Evolutionary conservation across 805 yeast species (phyloP).

Genomic region (Kazachstania bromeliacearum): DNA sequence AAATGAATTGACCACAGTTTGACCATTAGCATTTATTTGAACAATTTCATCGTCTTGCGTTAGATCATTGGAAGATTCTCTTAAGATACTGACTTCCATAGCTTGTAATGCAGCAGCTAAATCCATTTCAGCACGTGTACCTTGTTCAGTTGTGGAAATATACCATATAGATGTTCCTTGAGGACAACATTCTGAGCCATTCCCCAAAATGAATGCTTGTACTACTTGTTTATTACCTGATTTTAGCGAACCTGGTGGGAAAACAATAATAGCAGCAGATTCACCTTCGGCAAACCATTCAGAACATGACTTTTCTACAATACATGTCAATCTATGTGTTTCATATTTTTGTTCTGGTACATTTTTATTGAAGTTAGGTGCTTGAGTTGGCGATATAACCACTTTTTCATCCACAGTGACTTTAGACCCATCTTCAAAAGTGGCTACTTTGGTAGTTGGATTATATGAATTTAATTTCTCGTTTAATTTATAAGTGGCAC

Average conservation of each 20-base stretch:
- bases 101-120: constrained; percentile 71
- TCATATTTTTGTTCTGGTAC: constrained; percentile 41
- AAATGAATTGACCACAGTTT: constrained; percentile 67
- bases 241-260: constrained; percentile 77
- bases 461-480: constrained; percentile 60
- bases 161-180: constrained; percentile 87
- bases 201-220: constrained; percentile 79
- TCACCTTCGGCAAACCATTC: constrained; percentile 90
- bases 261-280: constrained; percentile 77
- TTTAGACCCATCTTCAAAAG: constrained; percentile 63
- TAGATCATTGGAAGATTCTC: constrained; percentile 59
- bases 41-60: constrained; percentile 53
- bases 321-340: constrained; percentile 66
- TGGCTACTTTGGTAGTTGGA: constrained; percentile 55
- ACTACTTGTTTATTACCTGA: constrained; percentile 62
- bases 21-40: constrained; percentile 45
- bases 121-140: constrained; percentile 62
- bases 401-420: constrained; percentile 73
- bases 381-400: constrained; percentile 65
- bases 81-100: constrained; percentile 67
- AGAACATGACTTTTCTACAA: constrained; percentile 76
- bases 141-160: constrained; percentile 65
- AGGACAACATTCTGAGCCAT: constrained; percentile 83
- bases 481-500: constrained; percentile 82
- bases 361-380: constrained; percentile 35